phyloP scores from a whole-genome alignment of 331 rosid genomes.

The Pyrus hybrid region DNA sequence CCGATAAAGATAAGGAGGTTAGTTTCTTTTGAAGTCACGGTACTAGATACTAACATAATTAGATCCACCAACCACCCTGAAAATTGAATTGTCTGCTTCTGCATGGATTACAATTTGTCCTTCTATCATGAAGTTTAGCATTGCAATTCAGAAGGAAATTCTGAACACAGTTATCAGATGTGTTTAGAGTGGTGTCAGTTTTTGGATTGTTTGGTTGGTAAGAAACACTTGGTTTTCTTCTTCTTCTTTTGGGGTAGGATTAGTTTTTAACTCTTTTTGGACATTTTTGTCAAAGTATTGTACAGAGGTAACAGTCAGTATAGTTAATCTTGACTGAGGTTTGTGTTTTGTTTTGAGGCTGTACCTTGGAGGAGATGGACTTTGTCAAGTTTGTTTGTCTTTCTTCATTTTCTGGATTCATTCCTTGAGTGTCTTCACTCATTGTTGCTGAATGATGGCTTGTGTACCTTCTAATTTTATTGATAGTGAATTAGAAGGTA shows the following conservation, averaged over 20 bases:
- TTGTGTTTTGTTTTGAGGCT: too few relatives aligned
- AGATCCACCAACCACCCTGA: neutral
- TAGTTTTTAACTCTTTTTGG: neutral
- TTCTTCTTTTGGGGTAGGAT: neutral
- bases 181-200: neutral
- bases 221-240: neutral
- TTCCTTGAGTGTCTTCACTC: too few relatives aligned
- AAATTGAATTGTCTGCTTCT: neutral
- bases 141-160: neutral
- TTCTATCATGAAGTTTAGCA: neutral
- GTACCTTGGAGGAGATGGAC: too few relatives aligned
- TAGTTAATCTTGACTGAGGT: too few relatives aligned
- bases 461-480: too few relatives aligned
- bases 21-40: neutral
- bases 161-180: neutral
- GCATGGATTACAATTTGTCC: neutral
- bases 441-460: too few relatives aligned
- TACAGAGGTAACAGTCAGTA: too few relatives aligned
- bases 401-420: too few relatives aligned
- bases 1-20: constrained; percentile 79
- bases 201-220: neutral
- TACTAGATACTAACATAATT: neutral
- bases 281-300: too few relatives aligned
- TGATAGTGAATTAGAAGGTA: too few relatives aligned
- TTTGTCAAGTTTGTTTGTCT: too few relatives aligned